Evolutionary conservation across 192 early-diverging fungal genomes (phyloP).

Genomic region (Coemansia asiatica): DNA sequence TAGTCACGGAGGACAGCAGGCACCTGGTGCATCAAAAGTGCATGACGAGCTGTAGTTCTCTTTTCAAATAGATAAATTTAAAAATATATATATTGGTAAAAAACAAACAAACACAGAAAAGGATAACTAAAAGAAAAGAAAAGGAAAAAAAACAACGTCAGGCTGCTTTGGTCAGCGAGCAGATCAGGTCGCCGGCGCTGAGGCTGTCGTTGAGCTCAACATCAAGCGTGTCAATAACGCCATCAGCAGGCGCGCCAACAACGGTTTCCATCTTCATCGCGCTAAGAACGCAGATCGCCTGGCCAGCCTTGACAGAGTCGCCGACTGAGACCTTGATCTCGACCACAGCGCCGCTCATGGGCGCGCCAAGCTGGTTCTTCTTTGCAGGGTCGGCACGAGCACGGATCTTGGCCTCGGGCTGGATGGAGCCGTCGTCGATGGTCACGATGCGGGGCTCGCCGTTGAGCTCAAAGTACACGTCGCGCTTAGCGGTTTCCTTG

Average conservation of each 20-base stretch:
- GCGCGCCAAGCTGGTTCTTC: conserved; percentile 84
- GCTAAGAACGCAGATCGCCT: conserved; percentile 86
- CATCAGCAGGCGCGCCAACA: conserved; percentile 76
- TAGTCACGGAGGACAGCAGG: conserved; percentile 25
- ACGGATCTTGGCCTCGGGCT: conserved; percentile 62
- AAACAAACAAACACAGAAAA: too few species aligned
- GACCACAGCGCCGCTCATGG: conserved; percentile 95
- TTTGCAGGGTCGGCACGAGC: conserved; percentile 74
- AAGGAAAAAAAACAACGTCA: conserved; percentile 3
- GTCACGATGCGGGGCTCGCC: conserved; percentile 88
- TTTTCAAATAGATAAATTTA: too few species aligned
- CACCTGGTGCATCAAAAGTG: conserved; percentile 1
- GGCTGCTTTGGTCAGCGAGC: conserved; percentile 27
- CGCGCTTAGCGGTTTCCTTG: conserved; percentile 68
- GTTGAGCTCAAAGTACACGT: conserved; percentile 96
- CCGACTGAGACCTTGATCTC: conserved; percentile 87
- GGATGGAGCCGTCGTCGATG: conserved; percentile 63
- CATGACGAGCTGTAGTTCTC: conserved; percentile 44
- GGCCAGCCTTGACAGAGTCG: conserved; percentile 80
- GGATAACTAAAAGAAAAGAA: too few species aligned
- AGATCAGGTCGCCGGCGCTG: conserved; percentile 80
- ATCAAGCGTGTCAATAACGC: conserved; percentile 70
- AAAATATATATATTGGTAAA: conserved; percentile 11
- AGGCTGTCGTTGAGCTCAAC: conserved; percentile 77
- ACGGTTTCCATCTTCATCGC: conserved; percentile 99